phyloP scores from a whole-genome alignment of 768 basidiomycete genomes.

The Lactarius hatsudake region DNA sequence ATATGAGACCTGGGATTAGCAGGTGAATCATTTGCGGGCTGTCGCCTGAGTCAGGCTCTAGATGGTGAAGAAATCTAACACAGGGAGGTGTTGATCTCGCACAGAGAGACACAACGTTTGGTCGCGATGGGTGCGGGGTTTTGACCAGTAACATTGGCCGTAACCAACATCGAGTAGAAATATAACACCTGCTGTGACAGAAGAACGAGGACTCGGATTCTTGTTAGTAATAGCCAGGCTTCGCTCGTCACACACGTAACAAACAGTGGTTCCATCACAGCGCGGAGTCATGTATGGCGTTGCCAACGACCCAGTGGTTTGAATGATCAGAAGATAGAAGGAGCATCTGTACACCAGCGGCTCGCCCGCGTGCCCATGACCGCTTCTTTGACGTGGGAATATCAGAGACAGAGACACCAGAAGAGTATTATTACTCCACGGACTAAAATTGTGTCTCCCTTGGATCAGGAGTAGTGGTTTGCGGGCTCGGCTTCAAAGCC shows the following conservation, averaged over 20 bases:
- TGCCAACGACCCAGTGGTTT: background rate
- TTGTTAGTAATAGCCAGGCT: background rate
- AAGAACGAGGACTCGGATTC: background rate
- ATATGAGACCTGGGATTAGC: background rate
- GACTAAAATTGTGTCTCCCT: too few relatives aligned
- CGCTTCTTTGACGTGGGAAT: too few relatives aligned
- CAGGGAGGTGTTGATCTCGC: background rate
- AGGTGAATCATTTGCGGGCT: background rate
- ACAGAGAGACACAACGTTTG: too few relatives aligned
- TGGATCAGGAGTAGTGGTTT: too few relatives aligned
- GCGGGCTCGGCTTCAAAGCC: too few relatives aligned
- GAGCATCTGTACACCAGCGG: background rate
- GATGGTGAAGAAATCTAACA: background rate
- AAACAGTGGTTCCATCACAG: background rate
- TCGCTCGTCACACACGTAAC: background rate
- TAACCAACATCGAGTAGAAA: background rate
- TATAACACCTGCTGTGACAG: background rate
- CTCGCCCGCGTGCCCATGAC: too few relatives aligned
- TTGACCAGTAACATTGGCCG: background rate
- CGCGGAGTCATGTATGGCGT: background rate
- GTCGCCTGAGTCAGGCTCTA: background rate
- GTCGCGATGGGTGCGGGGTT: background rate
- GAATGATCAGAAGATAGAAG: background rate
- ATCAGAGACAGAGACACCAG: too few relatives aligned
- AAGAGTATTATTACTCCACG: too few relatives aligned